Evolutionary conservation across 345 rosid species (phyloP).

Genomic region (Geranium brycei): DNA sequence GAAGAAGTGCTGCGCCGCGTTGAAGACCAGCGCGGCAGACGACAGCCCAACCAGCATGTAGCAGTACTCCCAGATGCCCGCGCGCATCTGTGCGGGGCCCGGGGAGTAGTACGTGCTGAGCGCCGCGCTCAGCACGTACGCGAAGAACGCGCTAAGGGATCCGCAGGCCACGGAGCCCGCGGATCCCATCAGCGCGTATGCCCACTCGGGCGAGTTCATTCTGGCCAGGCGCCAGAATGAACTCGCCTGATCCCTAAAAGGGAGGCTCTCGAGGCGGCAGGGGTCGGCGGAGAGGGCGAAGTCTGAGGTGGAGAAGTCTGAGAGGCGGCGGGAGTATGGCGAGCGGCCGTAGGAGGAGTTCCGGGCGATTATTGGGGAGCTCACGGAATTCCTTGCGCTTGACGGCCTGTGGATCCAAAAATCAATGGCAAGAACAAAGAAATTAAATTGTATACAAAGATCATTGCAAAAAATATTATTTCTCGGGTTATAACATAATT

Average conservation of each 20-base stretch:
- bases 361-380: conserved; percentile 89
- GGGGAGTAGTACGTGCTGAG: conserved; percentile 83
- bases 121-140: conserved; percentile 89
- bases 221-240: conserved; percentile 94
- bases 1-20: conserved; percentile 87
- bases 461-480: too few relatives aligned
- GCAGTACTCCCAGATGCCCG: conserved; percentile 75
- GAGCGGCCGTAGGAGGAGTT: conserved; percentile 94
- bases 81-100: conserved; percentile 64
- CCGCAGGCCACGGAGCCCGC: conserved; percentile 82
- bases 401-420: conserved; percentile 63
- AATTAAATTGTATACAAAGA: not conserved
- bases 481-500: too few relatives aligned
- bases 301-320: conserved; percentile 96
- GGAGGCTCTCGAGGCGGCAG: conserved; percentile 68
- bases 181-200: conserved; percentile 75
- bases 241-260: conserved; percentile 90
- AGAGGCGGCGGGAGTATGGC: conserved; percentile 82
- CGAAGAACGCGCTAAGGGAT: conserved; percentile 87
- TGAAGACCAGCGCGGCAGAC: conserved; percentile 82
- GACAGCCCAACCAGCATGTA: conserved; percentile 83
- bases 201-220: conserved; percentile 97
- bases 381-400: conserved; percentile 91
- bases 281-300: conserved; percentile 79
- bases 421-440: not conserved